Evolutionary conservation across 208 protist genomes (phyloP), one percentile per base, ranked within the genome.

Genomic region (Herpetomonas muscarum): DNA sequence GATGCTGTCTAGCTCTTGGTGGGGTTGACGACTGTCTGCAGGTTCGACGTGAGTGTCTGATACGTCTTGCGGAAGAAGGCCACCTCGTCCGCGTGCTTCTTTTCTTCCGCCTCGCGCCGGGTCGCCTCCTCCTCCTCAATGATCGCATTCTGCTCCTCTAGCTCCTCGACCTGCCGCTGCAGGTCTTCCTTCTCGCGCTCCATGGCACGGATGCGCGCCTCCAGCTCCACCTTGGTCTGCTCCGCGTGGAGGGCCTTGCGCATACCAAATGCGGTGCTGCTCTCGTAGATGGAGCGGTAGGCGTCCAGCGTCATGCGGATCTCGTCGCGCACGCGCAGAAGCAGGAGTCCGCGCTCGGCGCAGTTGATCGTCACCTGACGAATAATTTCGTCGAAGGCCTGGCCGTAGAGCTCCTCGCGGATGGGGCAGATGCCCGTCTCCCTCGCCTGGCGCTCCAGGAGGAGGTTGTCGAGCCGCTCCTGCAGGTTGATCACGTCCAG

Each of bases 401-500:
- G 97, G 3, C 83, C 60, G 69, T 99, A 99, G 3, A 99, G 77
- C 72, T 99, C 97, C 61, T 98, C 92, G n/a, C 98, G 78, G 7
- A 99, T 94, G 1, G 97, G 97, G 70, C 98, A 99, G 54, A 99
- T 97, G 25, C 98, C 98, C 6, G 83, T 98, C 62, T 99, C 98
- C 1, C 97, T 77, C 1, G 98, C 98, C 70, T 99, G 86, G 17
- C 95, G 82, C 66, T 98, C 79, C 62, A 95, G 78, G 15, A 99
- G 76, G 19, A 90, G 47, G 31, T 78, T 32, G 65, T 99, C 98
- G 0, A 99, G 79, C 31, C 83, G 74, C 67, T 99, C 95, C 74
- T 99, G 95, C 28, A 96, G 61, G 48, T 88, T 85, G 22, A 94
- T 90, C n/a, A 94, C 90, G 59, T 96, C 90, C 17, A 93, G 68